Evolutionary conservation across 2,329 filamentous ascomycete species (phyloP).

Genomic region (Endoconidiophora laricicola): DNA sequence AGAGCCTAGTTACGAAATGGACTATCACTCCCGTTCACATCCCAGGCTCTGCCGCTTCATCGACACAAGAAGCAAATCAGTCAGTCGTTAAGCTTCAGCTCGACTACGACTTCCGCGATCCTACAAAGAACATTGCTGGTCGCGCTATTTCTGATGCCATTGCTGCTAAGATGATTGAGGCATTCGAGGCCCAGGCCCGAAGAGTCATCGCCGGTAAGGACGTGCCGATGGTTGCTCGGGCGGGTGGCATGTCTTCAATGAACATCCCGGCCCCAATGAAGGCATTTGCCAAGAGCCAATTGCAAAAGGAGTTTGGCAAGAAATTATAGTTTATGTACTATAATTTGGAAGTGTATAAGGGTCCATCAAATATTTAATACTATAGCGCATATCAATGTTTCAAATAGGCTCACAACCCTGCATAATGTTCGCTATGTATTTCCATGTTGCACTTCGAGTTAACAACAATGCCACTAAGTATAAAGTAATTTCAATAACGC

Average conservation of each 20-base stretch:
- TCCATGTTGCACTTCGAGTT: no score
- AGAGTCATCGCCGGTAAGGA: slow-evolving; percentile 29
- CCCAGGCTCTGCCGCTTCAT: slow-evolving; percentile 16
- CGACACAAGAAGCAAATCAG: slow-evolving; percentile 13
- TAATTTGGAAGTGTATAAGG: not conserved
- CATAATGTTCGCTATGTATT: no score
- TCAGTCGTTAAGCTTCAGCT: slow-evolving; percentile 65
- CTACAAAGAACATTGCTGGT: slow-evolving; percentile 72
- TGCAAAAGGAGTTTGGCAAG: slow-evolving; percentile 16
- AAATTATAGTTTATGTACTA: not conserved
- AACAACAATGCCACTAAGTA: no score
- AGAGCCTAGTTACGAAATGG: slow-evolving; percentile 55
- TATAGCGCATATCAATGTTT: not conserved
- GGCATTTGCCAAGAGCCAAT: slow-evolving; percentile 12
- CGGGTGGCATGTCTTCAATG: not conserved
- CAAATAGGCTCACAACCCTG: no score
- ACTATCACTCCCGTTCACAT: slow-evolving; percentile 32
- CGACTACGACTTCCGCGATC: slow-evolving; percentile 72
- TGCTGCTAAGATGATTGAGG: slow-evolving; percentile 76
- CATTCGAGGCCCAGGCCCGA: slow-evolving; percentile 70
- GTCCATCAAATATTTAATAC: not conserved
- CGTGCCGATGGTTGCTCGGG: not conserved
- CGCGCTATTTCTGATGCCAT: slow-evolving; percentile 68
- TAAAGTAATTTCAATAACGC: no score
- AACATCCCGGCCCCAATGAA: slow-evolving; percentile 11